These are phyloP conservation scores for Cyclotella atomus DNA, from an alignment of 108 stramenopile species.

Conservation along the genomic window DNA sequence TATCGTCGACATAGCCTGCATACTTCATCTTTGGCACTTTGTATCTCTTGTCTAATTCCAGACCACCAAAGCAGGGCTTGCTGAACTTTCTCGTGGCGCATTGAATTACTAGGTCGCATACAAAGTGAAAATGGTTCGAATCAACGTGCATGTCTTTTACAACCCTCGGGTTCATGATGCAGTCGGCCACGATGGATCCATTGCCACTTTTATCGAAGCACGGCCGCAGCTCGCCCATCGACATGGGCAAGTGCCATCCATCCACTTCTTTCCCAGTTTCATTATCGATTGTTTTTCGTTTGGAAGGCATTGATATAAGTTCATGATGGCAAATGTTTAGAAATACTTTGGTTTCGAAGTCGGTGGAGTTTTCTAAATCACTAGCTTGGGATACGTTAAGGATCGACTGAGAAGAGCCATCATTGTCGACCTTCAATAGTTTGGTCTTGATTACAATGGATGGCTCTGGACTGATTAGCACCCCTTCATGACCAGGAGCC, in stretches of 20 bases:
- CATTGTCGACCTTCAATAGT: slow-evolving; percentile 4
- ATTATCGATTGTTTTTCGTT: slow-evolving; percentile 37
- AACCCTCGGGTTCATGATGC: slow-evolving; percentile 30
- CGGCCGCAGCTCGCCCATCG: slow-evolving; percentile 46
- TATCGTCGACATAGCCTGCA: slow-evolving; percentile 42
- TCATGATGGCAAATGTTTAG: slow-evolving; percentile 48
- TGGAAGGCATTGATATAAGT: slow-evolving; percentile 30
- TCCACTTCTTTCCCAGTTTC: slow-evolving; percentile 35
- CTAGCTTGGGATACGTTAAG: slow-evolving; percentile 1
- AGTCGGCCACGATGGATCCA: slow-evolving; percentile 26
- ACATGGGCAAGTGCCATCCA: slow-evolving; percentile 48
- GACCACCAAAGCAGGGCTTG: slow-evolving; percentile 30
- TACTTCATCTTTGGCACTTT: slow-evolving; percentile 52
- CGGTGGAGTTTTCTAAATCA: not conserved
- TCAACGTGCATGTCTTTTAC: slow-evolving; percentile 34
- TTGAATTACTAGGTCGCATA: slow-evolving; percentile 38
- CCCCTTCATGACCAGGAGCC: no score
- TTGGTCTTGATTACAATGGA: slow-evolving; percentile 49
- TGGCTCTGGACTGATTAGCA: slow-evolving; percentile 42
- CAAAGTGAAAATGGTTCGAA: slow-evolving; percentile 31
- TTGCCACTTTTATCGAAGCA: slow-evolving; percentile 26
- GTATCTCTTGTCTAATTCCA: slow-evolving; percentile 28
- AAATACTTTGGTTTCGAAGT: slow-evolving; percentile 36
- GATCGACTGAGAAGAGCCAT: not conserved
- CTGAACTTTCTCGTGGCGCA: slow-evolving; percentile 42